Conservation (phyloP, 768 basidiomycete genomes). For the Trametes meyenii region DNA sequence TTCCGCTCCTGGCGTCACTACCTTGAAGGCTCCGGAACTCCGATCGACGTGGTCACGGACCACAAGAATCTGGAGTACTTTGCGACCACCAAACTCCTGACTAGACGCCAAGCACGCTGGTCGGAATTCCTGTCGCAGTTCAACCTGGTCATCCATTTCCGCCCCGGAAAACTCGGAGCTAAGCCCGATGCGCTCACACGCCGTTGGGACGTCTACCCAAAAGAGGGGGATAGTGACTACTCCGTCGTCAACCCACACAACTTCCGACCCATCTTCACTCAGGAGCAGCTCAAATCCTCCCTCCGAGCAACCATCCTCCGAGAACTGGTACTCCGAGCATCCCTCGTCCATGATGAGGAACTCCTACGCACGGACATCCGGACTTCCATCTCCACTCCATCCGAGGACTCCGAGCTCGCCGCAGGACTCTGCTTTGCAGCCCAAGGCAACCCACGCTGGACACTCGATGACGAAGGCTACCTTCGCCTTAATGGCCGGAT, state of each 20-base stretch:
- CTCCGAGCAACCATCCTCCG: constrained; percentile 25
- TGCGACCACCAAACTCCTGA: constrained; percentile 35
- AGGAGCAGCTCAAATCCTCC: constrained; percentile 25
- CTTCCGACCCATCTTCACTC: constrained; percentile 21
- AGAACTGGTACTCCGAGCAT: constrained; percentile 23
- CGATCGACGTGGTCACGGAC: constrained; percentile 34
- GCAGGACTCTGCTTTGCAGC: background rate
- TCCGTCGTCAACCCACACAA: constrained; percentile 27
- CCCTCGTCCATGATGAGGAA: constrained; percentile 24
- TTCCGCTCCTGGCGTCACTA: constrained; percentile 32
- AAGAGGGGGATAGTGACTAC: constrained; percentile 31
- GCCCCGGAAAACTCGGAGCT: constrained; percentile 5
- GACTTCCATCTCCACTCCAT: background rate
- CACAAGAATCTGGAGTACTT: constrained; percentile 45
- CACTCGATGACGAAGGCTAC: constrained; percentile 3
- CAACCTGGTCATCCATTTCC: constrained; percentile 23
- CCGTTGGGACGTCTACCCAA: constrained; percentile 27
- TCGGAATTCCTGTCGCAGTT: constrained; percentile 28
- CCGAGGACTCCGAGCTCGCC: background rate
- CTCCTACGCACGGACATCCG: constrained; percentile 27
- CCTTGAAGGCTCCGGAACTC: constrained; percentile 23
- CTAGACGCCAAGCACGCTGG: constrained; percentile 42
- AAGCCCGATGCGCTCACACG: constrained; percentile 27
- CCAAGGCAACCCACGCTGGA: constrained; percentile 5
- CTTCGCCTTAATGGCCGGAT: constrained; percentile 20